These are phyloP conservation scores for Fusarium poae DNA, from an alignment of 2,329 filamentous ascomycete species.

Conservation along the genomic window DNA sequence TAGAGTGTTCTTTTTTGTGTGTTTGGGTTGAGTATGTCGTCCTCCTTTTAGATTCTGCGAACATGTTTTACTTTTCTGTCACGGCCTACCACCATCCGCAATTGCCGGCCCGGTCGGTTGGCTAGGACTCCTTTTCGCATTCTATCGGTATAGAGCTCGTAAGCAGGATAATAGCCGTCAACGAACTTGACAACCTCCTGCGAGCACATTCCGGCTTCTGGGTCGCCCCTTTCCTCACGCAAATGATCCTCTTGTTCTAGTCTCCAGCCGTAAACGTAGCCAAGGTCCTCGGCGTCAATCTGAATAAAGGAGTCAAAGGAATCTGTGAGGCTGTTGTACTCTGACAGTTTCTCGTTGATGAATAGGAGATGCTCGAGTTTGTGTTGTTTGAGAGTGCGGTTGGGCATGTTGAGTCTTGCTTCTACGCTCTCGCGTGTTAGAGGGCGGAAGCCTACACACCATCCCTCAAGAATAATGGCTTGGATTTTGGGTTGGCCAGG, in stretches of 20 bases:
- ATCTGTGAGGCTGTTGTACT: conserved; percentile 64
- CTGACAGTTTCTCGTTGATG: conserved; percentile 62
- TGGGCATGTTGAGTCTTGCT: conserved; percentile 64
- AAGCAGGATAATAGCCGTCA: conserved; percentile 76
- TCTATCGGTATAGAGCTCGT: conserved; percentile 75
- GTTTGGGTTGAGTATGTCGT: conserved; percentile 1
- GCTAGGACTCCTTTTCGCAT: conserved; percentile 69
- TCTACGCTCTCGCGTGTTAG: conserved; percentile 65
- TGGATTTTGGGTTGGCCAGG: conserved; percentile 63
- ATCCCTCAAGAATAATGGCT: conserved; percentile 88
- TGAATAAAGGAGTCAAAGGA: conserved; percentile 68
- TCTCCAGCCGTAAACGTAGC: conserved; percentile 87
- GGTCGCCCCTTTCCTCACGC: conserved; percentile 70
- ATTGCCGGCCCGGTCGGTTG: conserved; percentile 65
- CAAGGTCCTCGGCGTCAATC: conserved; percentile 76
- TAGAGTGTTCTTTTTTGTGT: conserved; percentile 10
- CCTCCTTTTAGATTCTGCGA: conserved; percentile 57
- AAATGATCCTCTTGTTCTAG: conserved; percentile 82
- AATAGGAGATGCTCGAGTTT: conserved; percentile 63
- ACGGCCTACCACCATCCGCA: conserved; percentile 72
- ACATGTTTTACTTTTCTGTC: conserved; percentile 71
- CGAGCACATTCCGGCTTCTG: conserved; percentile 79
- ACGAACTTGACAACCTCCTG: conserved; percentile 83
- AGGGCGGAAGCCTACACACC: conserved; percentile 87
- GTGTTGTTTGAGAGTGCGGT: conserved; percentile 63